Base-by-base conservation (phyloP, 75 land plant species). In the Sequoia sempervirens region DNA sequence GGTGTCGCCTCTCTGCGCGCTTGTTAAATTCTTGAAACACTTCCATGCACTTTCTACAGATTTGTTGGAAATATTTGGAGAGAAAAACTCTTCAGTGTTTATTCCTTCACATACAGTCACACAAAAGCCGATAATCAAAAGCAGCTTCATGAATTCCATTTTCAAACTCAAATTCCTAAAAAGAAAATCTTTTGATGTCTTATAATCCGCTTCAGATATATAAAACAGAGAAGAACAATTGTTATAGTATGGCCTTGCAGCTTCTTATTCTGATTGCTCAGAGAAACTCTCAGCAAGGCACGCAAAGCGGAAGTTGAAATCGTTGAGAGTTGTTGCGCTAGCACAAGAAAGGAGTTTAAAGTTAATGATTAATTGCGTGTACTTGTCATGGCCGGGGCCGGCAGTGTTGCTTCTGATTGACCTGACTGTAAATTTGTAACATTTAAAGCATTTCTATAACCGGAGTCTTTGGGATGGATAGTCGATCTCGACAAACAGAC, bases 31-130 rank as follows among this genome's bases (percentile, higher is more conserved):
- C 34, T n/a, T 54, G 47, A 84, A 84, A 4, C 32, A 30, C 14
- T 80, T 38, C 85, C 85, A 84, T 4, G 82, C 82, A 13, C 47
- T 47, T 11, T 46, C 28, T 1, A 9, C 79, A 76, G 46, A 41
- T 23, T 78, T 43, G 28, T 41, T 43, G 8, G 28, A 12, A n/a
- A 45, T 8, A 0, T 78, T 10, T 17, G 46, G 40, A 40, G 10
- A 41, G 9, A 12, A 26, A 4, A 43, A 9, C 12, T 45, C 23
- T 13, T 43, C 20, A n/a, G 13, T 9, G 28, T 78, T 45, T 2
- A 78, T 43, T 78, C 50, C 80, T 2, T 78, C n/a, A 11, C 47
- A 41, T 2, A 41, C 43, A 26, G 15, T 23, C 45, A 11, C 80
- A 46, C 47, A 78, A 78, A 41, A 78, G 11, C 4, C 8, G 3